Base-by-base conservation (phyloP, 2,329 filamentous ascomycete genomes). In the Alternaria angustiovoidea region DNA sequence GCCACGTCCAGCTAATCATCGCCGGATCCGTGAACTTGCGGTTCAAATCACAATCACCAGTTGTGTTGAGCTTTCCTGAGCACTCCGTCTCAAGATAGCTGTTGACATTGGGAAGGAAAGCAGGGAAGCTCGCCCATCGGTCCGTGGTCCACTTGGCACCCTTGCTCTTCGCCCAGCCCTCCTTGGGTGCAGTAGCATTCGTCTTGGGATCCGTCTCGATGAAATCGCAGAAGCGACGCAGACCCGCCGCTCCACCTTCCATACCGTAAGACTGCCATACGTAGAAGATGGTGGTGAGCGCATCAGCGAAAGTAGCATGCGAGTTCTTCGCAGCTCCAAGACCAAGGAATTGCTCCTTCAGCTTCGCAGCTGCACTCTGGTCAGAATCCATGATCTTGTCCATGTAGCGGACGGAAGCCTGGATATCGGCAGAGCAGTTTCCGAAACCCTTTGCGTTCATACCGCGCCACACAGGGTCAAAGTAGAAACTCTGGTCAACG, bases 401-500 rank as follows among this genome's bases (percentile, higher is more conserved):
- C 44, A 86, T 83, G 63, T 84, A 84, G 26, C 73, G 62, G 38
- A 85, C 74, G 4, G 82, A 83, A 5, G 82, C 81, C 16, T 83
- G 78, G 51, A 85, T 77, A 59, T 86, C 83, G 12, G 76, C 75
- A 12, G 82, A 80, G 71, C 85, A 87, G 67, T 85, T 85, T 3
- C 74, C 75, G 26, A 72, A 80, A 16, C 79, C 79, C 41, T 77
- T 72, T 2, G 58, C 63, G 5, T 80, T 76, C 74, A 86, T 77
- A 3, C 81, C 82, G 11, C 76, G 78, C 64, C 82, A 82, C 2
- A 86, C 70, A 38, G 83, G 81, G 22, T 85, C 83, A 53, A 78
- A 85, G 66, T 85, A 86, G 22, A 79, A 71, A n/a, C 79, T 80
- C 80, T 85, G 83, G 58, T 85, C 78, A n/a, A 82, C 66, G 5